Evolutionary conservation across 805 yeast genomes (phyloP).

Genomic region (Saturnispora sekii): DNA sequence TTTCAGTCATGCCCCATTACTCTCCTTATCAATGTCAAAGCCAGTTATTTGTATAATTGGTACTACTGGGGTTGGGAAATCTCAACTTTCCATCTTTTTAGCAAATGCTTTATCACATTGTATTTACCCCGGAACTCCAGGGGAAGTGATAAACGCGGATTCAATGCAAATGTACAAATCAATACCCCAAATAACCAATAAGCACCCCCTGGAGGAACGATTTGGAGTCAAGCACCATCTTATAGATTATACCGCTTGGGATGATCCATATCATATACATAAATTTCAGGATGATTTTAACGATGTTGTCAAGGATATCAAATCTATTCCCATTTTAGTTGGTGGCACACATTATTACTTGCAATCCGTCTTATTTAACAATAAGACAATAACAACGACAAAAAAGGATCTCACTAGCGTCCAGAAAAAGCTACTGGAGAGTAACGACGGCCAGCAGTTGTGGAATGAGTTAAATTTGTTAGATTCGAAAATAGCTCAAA

Average conservation of each 20-base stretch:
- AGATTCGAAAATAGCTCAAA: constrained; percentile 68
- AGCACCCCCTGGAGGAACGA: constrained; percentile 77
- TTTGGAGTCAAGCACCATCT: constrained; percentile 75
- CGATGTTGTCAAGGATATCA: constrained; percentile 54
- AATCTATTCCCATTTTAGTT: constrained; percentile 67
- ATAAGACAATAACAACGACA: constrained; percentile 40
- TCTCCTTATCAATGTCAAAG: not conserved
- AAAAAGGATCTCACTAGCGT: constrained; percentile 18
- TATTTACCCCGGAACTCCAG: constrained; percentile 28
- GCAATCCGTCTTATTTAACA: constrained; percentile 64
- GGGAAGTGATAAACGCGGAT: constrained; percentile 92
- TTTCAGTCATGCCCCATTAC: not conserved
- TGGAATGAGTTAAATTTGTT: constrained; percentile 37
- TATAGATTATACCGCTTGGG: constrained; percentile 76
- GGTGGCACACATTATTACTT: constrained; percentile 96
- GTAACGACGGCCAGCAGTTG: constrained; percentile 42
- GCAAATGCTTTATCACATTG: constrained; percentile 45
- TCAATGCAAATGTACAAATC: constrained; percentile 90
- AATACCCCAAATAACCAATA: constrained; percentile 73
- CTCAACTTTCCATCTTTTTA: constrained; percentile 72
- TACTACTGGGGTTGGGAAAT: constrained; percentile 95
- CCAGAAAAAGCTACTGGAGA: constrained; percentile 40
- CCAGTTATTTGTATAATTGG: constrained; percentile 40
- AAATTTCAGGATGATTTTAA: constrained; percentile 68
- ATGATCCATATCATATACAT: constrained; percentile 72